phyloP scores from a whole-genome alignment of 371 early-diverging fungal species.

The Choanephora cucurbitarum region DNA sequence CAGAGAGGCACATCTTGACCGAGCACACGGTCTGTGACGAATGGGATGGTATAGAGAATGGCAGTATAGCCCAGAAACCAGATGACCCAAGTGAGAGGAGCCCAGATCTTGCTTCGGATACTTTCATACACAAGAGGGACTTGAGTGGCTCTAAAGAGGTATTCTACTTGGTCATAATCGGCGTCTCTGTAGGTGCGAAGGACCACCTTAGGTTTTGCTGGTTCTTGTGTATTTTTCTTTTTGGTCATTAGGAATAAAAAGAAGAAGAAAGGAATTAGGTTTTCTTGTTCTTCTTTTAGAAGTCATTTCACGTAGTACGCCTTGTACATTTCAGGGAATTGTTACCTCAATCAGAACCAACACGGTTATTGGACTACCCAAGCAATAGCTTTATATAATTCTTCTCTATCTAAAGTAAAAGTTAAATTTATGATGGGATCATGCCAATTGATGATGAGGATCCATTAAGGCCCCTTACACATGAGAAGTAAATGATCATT shows the following conservation, averaged over 20 bases:
- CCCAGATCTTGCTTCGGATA: slow-evolving; percentile 45
- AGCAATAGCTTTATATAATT: no score
- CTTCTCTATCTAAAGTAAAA: no score
- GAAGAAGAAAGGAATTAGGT: background rate
- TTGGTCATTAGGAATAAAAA: background rate
- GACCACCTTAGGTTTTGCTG: slow-evolving; percentile 32
- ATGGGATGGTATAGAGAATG: slow-evolving; percentile 29
- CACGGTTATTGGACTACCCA: no score
- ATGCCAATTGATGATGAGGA: no score
- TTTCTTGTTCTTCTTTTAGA: no score
- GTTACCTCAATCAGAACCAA: no score
- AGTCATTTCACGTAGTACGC: no score
- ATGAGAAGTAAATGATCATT: no score
- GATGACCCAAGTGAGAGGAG: slow-evolving; percentile 41
- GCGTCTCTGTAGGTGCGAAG: slow-evolving; percentile 38
- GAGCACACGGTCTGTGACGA: background rate
- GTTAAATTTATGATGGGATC: no score
- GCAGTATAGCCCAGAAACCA: slow-evolving; percentile 39
- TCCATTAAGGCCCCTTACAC: no score
- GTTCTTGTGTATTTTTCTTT: background rate
- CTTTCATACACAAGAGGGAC: slow-evolving; percentile 45
- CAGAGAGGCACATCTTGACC: slow-evolving; percentile 21
- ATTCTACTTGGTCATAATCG: slow-evolving; percentile 32
- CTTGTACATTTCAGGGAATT: no score
- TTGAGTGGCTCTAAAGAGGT: slow-evolving; percentile 27